phyloP scores from a whole-genome alignment of 495 filamentous ascomycete genomes.

The Friedmanniomyces simplex region DNA sequence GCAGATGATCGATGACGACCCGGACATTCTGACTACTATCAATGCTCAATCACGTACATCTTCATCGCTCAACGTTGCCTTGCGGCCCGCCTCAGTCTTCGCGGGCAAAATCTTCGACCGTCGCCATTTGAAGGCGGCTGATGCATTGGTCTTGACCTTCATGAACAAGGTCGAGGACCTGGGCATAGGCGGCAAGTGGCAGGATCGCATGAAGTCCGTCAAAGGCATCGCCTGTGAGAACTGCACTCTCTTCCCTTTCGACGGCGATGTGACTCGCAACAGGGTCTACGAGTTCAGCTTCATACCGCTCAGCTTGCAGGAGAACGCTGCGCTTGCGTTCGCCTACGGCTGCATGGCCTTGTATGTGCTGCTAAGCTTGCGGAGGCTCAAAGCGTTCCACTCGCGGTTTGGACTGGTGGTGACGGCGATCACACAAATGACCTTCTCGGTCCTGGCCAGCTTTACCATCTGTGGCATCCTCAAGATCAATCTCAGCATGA shows the following conservation, averaged over 20 bases:
- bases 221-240: constrained; percentile 33
- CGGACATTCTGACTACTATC: constrained; percentile 52
- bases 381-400: constrained; percentile 54
- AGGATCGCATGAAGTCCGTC: constrained; percentile 40
- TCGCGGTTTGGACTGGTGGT: constrained; percentile 54
- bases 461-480: constrained; percentile 32
- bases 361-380: constrained; percentile 49
- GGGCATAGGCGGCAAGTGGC: constrained; percentile 48
- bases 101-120: constrained; percentile 60
- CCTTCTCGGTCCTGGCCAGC: constrained; percentile 47
- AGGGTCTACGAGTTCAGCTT: constrained; percentile 65
- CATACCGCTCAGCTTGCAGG: constrained; percentile 50
- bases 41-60: constrained; percentile 41
- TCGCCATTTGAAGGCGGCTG: constrained; percentile 50
- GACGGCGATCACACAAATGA: constrained; percentile 45
- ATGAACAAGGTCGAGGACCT: constrained; percentile 49
- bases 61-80: constrained; percentile 55
- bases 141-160: constrained; percentile 63
- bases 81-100: constrained; percentile 64
- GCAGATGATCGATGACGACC: constrained; percentile 43
- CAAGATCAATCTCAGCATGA: constrained; percentile 31
- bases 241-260: constrained; percentile 51
- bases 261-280: constrained; percentile 40
- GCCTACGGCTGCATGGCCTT: constrained; percentile 48
- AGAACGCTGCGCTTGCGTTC: constrained; percentile 46